These are phyloP conservation scores for Exophiala lecanii-corni DNA, from an alignment of 2,329 filamentous ascomycete genomes.

Conservation along the genomic window DNA sequence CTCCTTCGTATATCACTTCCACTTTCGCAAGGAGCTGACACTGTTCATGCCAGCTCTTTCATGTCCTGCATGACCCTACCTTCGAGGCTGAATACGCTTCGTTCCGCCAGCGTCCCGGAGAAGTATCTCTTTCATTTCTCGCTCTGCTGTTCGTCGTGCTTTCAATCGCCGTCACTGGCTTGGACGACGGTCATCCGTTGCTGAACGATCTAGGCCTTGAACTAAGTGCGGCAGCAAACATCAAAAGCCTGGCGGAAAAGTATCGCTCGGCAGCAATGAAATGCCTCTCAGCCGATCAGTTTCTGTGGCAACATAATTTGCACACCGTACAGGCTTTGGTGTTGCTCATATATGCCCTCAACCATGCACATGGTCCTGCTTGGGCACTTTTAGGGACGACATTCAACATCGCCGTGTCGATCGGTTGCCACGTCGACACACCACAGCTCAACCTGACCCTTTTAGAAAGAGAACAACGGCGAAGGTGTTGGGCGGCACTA, in stretches of 20 bases:
- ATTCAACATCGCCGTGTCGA: slow-evolving; percentile 37
- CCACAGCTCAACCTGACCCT: slow-evolving; percentile 33
- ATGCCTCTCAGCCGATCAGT: slow-evolving; percentile 37
- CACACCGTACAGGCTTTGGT: slow-evolving; percentile 38
- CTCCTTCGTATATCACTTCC: no score
- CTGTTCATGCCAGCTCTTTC: slow-evolving; percentile 31
- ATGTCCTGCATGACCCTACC: slow-evolving; percentile 39
- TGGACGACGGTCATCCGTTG: slow-evolving; percentile 35
- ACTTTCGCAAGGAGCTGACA: slow-evolving; percentile 3
- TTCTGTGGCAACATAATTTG: slow-evolving; percentile 37
- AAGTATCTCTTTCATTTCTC: slow-evolving; percentile 37
- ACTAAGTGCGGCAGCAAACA: slow-evolving; percentile 34
- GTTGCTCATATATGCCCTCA: slow-evolving; percentile 37
- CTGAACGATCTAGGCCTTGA: slow-evolving; percentile 37
- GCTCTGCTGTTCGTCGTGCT: slow-evolving; percentile 37
- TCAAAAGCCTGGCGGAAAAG: slow-evolving; percentile 33
- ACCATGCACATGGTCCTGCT: slow-evolving; percentile 33
- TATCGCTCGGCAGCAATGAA: slow-evolving; percentile 36
- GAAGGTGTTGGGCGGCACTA: slow-evolving; percentile 37
- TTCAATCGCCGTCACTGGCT: slow-evolving; percentile 35
- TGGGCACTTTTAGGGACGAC: slow-evolving; percentile 40
- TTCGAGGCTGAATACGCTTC: slow-evolving; percentile 37
- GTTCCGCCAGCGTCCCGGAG: slow-evolving; percentile 34
- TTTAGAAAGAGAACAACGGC: slow-evolving; percentile 37
- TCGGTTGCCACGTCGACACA: slow-evolving; percentile 41